phyloP scores from a whole-genome alignment of 2,329 filamentous ascomycete genomes.

The Paecilomyces sp. region DNA sequence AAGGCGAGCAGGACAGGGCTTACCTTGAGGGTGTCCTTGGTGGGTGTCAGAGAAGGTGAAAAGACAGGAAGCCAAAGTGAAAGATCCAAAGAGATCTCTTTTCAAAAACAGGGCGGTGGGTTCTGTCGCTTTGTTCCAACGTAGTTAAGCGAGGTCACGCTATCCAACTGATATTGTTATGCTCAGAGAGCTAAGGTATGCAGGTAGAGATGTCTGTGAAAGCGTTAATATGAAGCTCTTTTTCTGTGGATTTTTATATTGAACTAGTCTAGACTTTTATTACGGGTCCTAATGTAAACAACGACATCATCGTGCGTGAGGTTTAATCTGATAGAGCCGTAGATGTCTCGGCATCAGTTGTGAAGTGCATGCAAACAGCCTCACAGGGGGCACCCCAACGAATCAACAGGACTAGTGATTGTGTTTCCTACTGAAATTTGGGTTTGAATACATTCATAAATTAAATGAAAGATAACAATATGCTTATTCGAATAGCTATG shows the following conservation, averaged over 20 bases:
- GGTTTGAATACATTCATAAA: background rate
- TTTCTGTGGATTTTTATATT: background rate
- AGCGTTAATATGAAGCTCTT: background rate
- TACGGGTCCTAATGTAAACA: background rate
- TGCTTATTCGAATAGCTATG: background rate
- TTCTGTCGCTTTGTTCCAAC: background rate
- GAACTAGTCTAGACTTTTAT: background rate
- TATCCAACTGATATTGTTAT: background rate
- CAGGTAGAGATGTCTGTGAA: background rate
- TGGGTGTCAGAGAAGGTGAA: background rate
- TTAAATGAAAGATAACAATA: background rate
- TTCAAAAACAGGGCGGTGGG: background rate
- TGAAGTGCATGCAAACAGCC: background rate
- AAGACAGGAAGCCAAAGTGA: background rate
- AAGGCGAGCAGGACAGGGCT: background rate
- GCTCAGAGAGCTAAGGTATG: too few species aligned
- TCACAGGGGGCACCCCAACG: background rate
- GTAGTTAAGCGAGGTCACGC: background rate
- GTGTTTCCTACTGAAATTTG: background rate
- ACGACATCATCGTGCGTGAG: background rate
- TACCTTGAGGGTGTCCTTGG: background rate
- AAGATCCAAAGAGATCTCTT: background rate
- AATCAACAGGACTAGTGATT: too few species aligned
- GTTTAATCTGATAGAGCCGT: background rate
- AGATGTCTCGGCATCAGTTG: background rate